Evolutionary conservation across 1,284 basidiomycete genomes (phyloP).

Genomic region (Tilletia walkeri): DNA sequence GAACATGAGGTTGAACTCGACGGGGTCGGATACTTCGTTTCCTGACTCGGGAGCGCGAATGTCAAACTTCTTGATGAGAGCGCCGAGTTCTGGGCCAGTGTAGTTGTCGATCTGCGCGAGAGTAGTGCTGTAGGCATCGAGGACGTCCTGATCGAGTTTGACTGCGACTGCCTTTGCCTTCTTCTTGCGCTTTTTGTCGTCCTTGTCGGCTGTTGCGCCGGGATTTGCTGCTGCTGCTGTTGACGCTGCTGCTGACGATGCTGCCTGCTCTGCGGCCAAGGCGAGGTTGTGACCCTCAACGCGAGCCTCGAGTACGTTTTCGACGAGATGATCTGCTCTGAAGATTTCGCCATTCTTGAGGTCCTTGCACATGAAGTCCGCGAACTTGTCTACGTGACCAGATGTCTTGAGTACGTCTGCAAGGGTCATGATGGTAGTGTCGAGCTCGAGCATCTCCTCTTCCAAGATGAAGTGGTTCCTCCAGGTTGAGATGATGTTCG

Average conservation of each 20-base stretch:
- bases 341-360: slow-evolving; percentile 89
- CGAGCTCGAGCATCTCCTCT: slow-evolving; percentile 97
- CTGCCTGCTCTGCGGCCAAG: slow-evolving; percentile 60
- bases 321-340: slow-evolving; percentile 94
- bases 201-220: slow-evolving; percentile 15
- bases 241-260: neutral
- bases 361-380: slow-evolving; percentile 99
- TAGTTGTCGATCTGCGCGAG: slow-evolving; percentile 96
- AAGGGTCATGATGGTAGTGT: slow-evolving; percentile 96
- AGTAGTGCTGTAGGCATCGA: slow-evolving; percentile 74
- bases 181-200: slow-evolving; percentile 70
- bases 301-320: slow-evolving; percentile 84
- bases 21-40: slow-evolving; percentile 87
- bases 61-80: slow-evolving; percentile 77
- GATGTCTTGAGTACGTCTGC: slow-evolving; percentile 94
- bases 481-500: slow-evolving; percentile 97
- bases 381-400: slow-evolving; percentile 96
- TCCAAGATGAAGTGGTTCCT: slow-evolving; percentile 97
- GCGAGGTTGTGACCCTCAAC: slow-evolving; percentile 89
- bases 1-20: slow-evolving; percentile 99
- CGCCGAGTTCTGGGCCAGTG: slow-evolving; percentile 81
- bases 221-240: neutral
- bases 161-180: slow-evolving; percentile 72
- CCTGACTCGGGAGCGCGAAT: slow-evolving; percentile 88
- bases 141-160: slow-evolving; percentile 73